phyloP scores from a whole-genome alignment of 257 asterid genomes.

The Capsicum chinense region DNA sequence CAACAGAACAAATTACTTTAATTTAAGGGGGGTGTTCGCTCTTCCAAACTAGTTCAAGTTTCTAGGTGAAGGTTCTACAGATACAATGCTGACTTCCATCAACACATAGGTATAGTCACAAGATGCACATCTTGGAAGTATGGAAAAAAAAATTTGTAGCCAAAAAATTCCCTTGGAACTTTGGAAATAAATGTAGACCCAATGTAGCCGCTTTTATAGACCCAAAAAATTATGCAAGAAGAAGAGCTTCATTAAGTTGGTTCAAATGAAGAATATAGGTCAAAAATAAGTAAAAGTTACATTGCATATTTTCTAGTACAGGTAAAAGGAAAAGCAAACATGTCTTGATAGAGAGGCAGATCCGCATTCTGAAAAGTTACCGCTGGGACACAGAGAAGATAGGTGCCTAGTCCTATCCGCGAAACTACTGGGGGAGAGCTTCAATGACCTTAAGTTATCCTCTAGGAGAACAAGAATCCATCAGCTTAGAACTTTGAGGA shows the following conservation, averaged over 20 bases:
- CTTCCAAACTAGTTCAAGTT: too few species aligned
- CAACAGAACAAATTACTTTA: too few species aligned
- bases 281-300: not conserved
- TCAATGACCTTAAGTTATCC: constrained; percentile 62
- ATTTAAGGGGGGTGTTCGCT: too few species aligned
- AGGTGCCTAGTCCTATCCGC: constrained; percentile 49
- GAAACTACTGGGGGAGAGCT: constrained; percentile 51
- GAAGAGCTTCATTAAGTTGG: constrained; percentile 25
- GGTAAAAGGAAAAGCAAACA: constrained; percentile 51
- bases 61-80: too few species aligned
- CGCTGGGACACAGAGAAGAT: constrained; percentile 68
- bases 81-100: not conserved
- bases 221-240: constrained; percentile 51
- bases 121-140: constrained; percentile 72
- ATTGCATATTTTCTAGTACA: constrained; percentile 12
- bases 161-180: constrained; percentile 86
- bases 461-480: constrained; percentile 92
- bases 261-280: not conserved
- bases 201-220: constrained; percentile 57
- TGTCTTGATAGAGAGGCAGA: constrained; percentile 76
- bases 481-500: constrained; percentile 49
- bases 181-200: constrained; percentile 81
- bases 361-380: constrained; percentile 93
- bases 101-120: not conserved
- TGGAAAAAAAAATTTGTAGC: constrained; percentile 95